These are phyloP conservation scores for Phellinidium pouzarii DNA, from an alignment of 1,284 basidiomycete genomes.

Conservation along the genomic window DNA sequence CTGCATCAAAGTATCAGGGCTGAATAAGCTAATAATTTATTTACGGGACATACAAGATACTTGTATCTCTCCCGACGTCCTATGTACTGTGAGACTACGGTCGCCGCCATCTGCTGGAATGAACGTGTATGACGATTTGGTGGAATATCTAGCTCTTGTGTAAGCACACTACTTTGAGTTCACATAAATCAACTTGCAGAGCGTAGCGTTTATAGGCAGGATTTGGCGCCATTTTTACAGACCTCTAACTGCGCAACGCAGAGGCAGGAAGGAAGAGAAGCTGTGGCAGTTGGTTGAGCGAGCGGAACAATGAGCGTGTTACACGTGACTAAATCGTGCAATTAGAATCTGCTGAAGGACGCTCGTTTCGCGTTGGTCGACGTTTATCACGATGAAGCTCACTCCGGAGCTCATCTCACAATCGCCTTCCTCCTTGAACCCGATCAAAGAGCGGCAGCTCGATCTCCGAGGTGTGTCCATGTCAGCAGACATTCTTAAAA, in stretches of 20 bases:
- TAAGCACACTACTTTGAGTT: background rate
- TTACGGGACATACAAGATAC: conserved; percentile 49
- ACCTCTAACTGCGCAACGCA: background rate
- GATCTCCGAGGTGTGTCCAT: conserved; percentile 78
- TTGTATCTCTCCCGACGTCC: conserved; percentile 64
- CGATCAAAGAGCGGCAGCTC: conserved; percentile 90
- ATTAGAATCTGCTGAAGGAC: conserved; percentile 8
- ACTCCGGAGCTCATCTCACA: conserved; percentile 85
- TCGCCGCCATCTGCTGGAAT: conserved; percentile 57
- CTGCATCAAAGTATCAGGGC: background rate
- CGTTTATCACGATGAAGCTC: conserved; percentile 68
- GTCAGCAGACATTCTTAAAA: conserved; percentile 14
- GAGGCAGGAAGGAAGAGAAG: conserved; percentile 18
- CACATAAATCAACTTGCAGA: conserved; percentile 38
- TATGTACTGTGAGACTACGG: conserved; percentile 62
- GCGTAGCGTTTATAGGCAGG: conserved; percentile 63
- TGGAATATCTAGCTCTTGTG: conserved; percentile 8
- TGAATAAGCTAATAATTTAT: background rate
- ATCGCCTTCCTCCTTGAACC: conserved; percentile 75
- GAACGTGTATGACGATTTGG: conserved; percentile 54
- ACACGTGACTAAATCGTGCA: conserved; percentile 47
- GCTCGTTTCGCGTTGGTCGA: conserved; percentile 19
- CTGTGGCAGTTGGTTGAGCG: conserved; percentile 10
- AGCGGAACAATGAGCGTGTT: conserved; percentile 41
- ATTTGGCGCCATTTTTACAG: conserved; percentile 26